A percentile compares a stretch with the other conserved stretches of the same genome.
Evolutionary conservation across 2,329 filamentous ascomycete species (phyloP).

Genomic region (Orbilia ellipsospora): DNA sequence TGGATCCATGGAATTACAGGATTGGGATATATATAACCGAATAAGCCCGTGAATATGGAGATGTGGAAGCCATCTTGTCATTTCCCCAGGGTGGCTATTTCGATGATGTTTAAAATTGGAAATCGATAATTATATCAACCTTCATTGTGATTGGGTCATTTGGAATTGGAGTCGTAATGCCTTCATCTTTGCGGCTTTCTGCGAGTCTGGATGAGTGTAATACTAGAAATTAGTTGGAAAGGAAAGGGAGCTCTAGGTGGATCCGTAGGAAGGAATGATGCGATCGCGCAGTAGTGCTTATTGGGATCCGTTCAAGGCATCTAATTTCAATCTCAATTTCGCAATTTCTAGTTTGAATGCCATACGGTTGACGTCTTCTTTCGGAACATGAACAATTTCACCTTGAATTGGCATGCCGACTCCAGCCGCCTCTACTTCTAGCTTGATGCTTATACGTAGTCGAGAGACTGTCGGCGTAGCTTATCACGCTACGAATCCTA

Average conservation of each 20-base stretch:
- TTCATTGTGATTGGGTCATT: conserved; percentile 2
- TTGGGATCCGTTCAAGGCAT: not conserved
- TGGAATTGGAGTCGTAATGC: not conserved
- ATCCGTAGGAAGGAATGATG: conserved; percentile 7
- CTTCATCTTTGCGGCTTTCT: not conserved
- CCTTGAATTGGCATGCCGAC: too few relatives aligned
- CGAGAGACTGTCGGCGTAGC: too few relatives aligned
- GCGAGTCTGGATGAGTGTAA: not conserved
- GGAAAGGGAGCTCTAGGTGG: not conserved
- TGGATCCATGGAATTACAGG: not conserved
- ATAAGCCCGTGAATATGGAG: not conserved
- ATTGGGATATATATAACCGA: too few relatives aligned
- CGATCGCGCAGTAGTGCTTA: conserved; percentile 45
- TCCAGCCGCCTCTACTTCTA: too few relatives aligned
- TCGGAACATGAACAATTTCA: too few relatives aligned
- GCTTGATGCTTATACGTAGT: too few relatives aligned
- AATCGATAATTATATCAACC: not conserved
- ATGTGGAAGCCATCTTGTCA: not conserved
- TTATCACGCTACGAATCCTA: too few relatives aligned
- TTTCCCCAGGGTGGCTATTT: not conserved
- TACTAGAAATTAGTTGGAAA: not conserved
- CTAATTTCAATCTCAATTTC: conserved; percentile 18
- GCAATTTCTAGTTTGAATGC: conserved; percentile 14
- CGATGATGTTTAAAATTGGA: not conserved
- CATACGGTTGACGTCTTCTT: too few relatives aligned